Base-by-base conservation (phyloP, 768 basidiomycete species). In the Kwoniella dendrophila region DNA sequence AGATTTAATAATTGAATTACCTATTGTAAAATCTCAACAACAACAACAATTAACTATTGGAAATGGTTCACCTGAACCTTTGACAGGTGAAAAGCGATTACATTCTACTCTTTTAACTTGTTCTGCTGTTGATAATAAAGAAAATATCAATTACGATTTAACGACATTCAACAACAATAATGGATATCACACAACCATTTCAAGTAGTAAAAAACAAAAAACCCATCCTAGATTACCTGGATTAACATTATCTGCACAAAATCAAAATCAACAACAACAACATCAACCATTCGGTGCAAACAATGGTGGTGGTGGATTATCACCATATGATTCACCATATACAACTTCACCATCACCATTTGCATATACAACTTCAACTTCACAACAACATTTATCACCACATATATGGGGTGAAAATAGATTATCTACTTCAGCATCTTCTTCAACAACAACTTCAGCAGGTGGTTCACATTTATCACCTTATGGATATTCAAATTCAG, bases 1-100 rank as follows among this genome's bases (percentile, higher is more conserved):
- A 1, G 67, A 68, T 36, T 57, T 75, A 24, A 56, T 59, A 36
- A 69, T 72, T 26, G 65, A 72, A 27, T 61, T 75, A 3, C 71
- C 73, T 45, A 55, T 72, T 44, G 59, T 67, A 10, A 65, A 69
- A 11, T 65, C 66, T 0, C n/a, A n/a, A n/a, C n/a, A n/a, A n/a
- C n/a, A n/a, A n/a, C n/a, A n/a, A n/a, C n/a, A n/a, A n/a, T n/a
- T n/a, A n/a, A 53, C 66, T 24, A 40, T 69, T 14, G 64, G 69
- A 3, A 69, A 68, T 5, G 32, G 24, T 2, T 34, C 61, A 16
- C 53, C 60, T 55, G 56, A 58, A 27, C 56, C 56, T 50, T 2
- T 29, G 3, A 34, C 22, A 16, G 55, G 43, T 26, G 70, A 72
- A 52, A 74, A 74, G 61, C 63, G 73, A 16, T 38, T 64, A 1